A percentile compares a stretch with the other conserved stretches of the same genome.
These are phyloP conservation scores for Gnomoniopsis smithogilvyi DNA, from an alignment of 2,329 filamentous ascomycete genomes.

Conservation along the genomic window DNA sequence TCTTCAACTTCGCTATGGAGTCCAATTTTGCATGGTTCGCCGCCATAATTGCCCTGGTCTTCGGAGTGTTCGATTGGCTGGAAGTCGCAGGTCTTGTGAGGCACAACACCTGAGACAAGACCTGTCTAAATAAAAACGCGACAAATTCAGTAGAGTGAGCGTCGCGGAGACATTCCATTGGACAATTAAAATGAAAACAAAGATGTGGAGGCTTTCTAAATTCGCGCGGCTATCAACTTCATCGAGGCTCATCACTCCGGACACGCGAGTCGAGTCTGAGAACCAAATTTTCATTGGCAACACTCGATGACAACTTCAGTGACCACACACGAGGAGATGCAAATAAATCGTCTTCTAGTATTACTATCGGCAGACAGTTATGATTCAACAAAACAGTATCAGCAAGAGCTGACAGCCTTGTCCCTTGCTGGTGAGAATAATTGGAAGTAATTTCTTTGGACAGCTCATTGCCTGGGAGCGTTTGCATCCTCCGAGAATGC, in stretches of 20 bases:
- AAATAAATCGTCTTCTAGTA: neutral
- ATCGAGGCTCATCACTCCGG: neutral
- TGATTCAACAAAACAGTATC: neutral
- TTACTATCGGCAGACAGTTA: neutral
- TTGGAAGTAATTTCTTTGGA: neutral
- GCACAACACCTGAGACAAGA: slow-evolving; percentile 16
- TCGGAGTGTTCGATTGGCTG: neutral
- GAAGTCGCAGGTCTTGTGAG: neutral
- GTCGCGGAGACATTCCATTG: neutral
- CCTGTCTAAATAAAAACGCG: neutral
- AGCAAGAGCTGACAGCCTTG: neutral
- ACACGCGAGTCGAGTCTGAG: neutral
- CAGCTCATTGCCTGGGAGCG: neutral
- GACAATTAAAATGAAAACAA: neutral
- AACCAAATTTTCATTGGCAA: neutral
- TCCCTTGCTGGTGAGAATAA: neutral
- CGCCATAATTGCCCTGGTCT: neutral
- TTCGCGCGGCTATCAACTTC: neutral
- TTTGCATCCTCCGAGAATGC: neutral
- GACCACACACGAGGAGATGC: neutral
- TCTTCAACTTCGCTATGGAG: neutral
- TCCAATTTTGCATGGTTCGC: neutral
- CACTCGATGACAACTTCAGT: neutral
- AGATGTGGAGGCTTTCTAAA: neutral
- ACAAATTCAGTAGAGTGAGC: neutral